Percentiles rank a stretch among this genome's conserved stretches.
Evolutionary conservation across 139 green algal genomes (phyloP).

Genomic region (Micractinium sp.): DNA sequence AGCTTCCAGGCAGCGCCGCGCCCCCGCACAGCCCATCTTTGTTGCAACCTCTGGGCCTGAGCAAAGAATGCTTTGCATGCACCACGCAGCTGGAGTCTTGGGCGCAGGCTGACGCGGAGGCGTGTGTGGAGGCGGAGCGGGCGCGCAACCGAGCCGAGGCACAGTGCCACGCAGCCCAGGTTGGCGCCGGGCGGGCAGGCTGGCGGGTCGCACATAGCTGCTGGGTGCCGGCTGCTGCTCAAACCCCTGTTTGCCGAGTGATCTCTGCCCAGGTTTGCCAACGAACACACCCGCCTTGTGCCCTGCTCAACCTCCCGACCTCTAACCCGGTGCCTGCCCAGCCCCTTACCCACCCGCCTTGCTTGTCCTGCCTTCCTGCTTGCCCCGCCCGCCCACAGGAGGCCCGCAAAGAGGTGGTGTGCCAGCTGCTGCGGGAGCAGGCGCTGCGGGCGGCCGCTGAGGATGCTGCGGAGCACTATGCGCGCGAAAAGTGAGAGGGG

Average conservation of each 20-base stretch:
- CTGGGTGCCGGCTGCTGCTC: no score
- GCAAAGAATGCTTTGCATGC: not conserved
- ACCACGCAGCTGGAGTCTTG: slow-evolving; percentile 15
- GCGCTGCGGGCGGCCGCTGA: slow-evolving; percentile 17
- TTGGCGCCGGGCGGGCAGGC: not conserved
- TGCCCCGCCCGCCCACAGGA: not conserved
- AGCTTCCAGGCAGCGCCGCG: not conserved
- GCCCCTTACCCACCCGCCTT: not conserved
- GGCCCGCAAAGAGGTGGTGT: slow-evolving; percentile 14
- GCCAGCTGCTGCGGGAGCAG: slow-evolving; percentile 27
- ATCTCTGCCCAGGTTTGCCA: not conserved
- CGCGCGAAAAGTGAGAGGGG: not conserved
- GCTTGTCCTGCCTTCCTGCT: no score
- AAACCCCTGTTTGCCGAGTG: not conserved
- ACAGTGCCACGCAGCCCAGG: slow-evolving; percentile 22
- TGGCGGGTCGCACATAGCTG: no score
- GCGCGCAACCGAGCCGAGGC: slow-evolving; percentile 26
- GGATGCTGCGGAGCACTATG: not conserved
- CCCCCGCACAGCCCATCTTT: not conserved
- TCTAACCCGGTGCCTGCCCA: not conserved
- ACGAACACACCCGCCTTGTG: not conserved
- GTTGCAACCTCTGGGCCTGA: not conserved
- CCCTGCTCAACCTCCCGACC: not conserved
- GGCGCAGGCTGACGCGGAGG: slow-evolving; percentile 9
- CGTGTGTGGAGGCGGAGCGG: slow-evolving; percentile 25